phyloP scores from a whole-genome alignment of 441 rosid species.

The Theobroma grandiflorum region DNA sequence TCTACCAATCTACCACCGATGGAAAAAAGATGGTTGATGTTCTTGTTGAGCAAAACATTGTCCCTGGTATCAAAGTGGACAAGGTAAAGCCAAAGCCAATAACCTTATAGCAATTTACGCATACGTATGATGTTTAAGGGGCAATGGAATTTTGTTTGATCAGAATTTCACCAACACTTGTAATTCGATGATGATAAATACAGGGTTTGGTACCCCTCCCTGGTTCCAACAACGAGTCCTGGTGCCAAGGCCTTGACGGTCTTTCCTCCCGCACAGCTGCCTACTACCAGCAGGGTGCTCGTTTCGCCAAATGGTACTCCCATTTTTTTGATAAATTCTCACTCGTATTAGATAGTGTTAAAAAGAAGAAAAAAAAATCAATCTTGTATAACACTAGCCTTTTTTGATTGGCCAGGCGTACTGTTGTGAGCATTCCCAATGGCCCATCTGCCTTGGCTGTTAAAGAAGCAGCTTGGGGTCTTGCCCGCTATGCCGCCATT shows the following conservation, averaged over 20 bases:
- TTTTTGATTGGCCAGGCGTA: conserved; percentile 66
- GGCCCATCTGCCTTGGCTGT: conserved; percentile 95
- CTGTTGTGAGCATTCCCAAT: conserved; percentile 95
- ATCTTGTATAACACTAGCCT: background rate
- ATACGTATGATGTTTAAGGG: background rate
- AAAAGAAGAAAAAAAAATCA: no score
- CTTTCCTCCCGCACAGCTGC: conserved; percentile 91
- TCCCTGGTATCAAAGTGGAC: conserved; percentile 94
- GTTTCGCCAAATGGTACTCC: conserved; percentile 89
- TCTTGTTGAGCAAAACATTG: conserved; percentile 80
- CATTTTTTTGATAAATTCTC: background rate
- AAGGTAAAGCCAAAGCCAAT: conserved; percentile 52
- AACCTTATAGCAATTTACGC: background rate
- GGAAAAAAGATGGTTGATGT: conserved; percentile 93
- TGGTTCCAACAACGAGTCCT: conserved; percentile 89
- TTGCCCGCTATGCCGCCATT: conserved; percentile 94
- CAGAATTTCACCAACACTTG: background rate
- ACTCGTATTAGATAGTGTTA: no score
- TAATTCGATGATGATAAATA: background rate
- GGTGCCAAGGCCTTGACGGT: conserved; percentile 99
- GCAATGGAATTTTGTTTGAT: background rate
- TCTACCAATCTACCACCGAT: conserved; percentile 81
- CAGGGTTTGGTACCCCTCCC: conserved; percentile 92
- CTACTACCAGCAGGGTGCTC: conserved; percentile 97
- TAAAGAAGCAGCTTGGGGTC: conserved; percentile 99